Base-by-base conservation (phyloP, 768 basidiomycete genomes). In the Lactarius tabidus region DNA sequence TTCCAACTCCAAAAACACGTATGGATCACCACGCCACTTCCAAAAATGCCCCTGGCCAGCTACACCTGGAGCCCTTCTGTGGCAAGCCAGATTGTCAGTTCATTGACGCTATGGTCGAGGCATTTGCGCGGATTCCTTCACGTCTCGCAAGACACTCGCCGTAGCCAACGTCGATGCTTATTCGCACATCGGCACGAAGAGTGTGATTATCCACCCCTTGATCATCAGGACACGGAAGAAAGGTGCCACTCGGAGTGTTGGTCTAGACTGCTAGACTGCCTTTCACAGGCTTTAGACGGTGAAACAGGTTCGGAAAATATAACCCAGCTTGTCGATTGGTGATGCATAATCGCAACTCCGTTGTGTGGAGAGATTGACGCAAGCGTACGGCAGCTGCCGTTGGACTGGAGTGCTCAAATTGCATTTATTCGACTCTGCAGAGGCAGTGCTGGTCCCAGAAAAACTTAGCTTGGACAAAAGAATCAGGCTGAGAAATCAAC, bases 51-150 rank as follows among this genome's bases (percentile, higher is more conserved):
- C 23, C 68, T 57, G 51, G 70, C 60, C 70, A 76, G 7, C 76
- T 95, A 10, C 76, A 93, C 51, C 78, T 95, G 7, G 93, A 88
- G 0, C 93, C 94, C 0, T 97, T 95, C 76, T 88, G 86, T 69
- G 95, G 95, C 59, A 90, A 89, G 70, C 95, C 95, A 1, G 95
- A 95, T 0, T 98, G 95, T 74, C 90, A 92, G 70, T 86, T 82
- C 70, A 94, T 97, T 74, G 78, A 82, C 63, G 79, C 84, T 48
- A 72, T 78, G 68, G 78, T 1, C 81, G 83, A n/a, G 93, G 95
- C 31, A 94, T 97, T 14, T 97, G 95, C 74, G 91, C 93, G 7
- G 87, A 87, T 57, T 87, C 89, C 2, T 96, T 85, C 74, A 61
- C 86, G 17, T 79, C 79, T 57, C 75, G 74, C 52, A 72, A 78